Evolutionary conservation across 2,329 filamentous ascomycete genomes (phyloP), one percentile per base, ranked within the genome.

Genomic region (Orbilia javanica): DNA sequence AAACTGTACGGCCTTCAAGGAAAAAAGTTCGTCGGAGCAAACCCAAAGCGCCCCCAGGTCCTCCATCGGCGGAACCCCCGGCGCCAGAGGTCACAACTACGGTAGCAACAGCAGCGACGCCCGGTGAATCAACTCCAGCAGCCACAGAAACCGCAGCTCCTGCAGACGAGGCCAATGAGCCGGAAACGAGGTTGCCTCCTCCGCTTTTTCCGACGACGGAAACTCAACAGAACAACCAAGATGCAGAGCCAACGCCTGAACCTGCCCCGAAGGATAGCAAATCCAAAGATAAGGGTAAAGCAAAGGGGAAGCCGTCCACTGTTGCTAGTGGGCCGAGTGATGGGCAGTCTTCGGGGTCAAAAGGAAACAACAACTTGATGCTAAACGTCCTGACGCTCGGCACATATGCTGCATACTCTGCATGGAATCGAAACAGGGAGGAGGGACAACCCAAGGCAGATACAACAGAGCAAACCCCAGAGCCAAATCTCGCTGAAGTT

Each of bases 371-470:
- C 63, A 71, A 52, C 13, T 39, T 71, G 18, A 75, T 68, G 62
- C 39, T 79, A 20, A 82, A 80, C 62, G 79, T 82, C 15, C 63
- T 82, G 42, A 82, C 80, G n/a, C 39, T 82, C 5, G 76, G 81
- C 10, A 82, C 81, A 1, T 82, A 81, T 73, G 81, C 80, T 22
- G 68, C 67, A 20, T 78, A 78, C 48, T 72, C 60, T 18, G 74
- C 74, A 6, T 78, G 74, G 74, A 78, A 78, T 46, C 57, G 62
- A 46, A 78, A 39, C 31, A 52, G 52, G 34, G 74, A 72, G 44
- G 66, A 67, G 15, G 60, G 66, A 11, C 63, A n/a, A 20, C 31
- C 66, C 2, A 71, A 78, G 18, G 7, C 18, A 18, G 52, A 63
- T 29, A 44, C 34, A 20, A 11, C 60, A 1, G 67, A 78, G 2